Evolutionary conservation across 2,329 filamentous ascomycete genomes (phyloP), one percentile per base, ranked within the genome.

Genomic region (Dothistroma pini): DNA sequence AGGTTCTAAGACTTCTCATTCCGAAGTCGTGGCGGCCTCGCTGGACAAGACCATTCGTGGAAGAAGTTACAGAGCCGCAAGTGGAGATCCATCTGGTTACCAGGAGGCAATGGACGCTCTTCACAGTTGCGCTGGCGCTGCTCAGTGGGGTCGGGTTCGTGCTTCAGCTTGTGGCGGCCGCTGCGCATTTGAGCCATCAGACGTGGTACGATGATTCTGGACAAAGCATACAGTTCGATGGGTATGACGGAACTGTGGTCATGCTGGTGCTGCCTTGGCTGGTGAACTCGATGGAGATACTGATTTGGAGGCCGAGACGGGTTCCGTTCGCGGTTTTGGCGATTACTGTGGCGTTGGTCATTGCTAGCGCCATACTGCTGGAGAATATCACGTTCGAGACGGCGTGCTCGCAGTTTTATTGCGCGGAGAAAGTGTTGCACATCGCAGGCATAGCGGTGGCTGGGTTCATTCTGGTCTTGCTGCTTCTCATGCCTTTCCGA

Each of bases 401-500:
- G 7, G 32, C 22, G 49, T 48, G 49, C 52, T 69, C 49, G 49
- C 16, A 59, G 59, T 31, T 55, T 32, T 31, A 32, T 8, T 41
- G 47, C 34, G 41, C n/a, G 9, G 12, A 44, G 51, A 51, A 51
- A n/a, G 19, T 7, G 54, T 14, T 60, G 22, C 35, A 38, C 56
- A 54, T 58, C 32, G 49, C 56, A 58, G 31, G 57, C 66, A 71
- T 67, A 66, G 75, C 60, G 62, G 58, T 82, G 4, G 65, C 83
- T 0, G 64, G 83, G 6, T 63, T 75, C 5, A 81, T 81, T 1
- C 76, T 87, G 7, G 47, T 80, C 2, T 66, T 84, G 14, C 83
- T 90, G 54, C 71, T 91, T 12, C 76, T 81, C 25, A 91, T 91
- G 88, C 89, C 89, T 7, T 76, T 92, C 66, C 82, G 89, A 22